phyloP scores from a whole-genome alignment of 768 basidiomycete genomes.

The Mycena rebaudengoi region DNA sequence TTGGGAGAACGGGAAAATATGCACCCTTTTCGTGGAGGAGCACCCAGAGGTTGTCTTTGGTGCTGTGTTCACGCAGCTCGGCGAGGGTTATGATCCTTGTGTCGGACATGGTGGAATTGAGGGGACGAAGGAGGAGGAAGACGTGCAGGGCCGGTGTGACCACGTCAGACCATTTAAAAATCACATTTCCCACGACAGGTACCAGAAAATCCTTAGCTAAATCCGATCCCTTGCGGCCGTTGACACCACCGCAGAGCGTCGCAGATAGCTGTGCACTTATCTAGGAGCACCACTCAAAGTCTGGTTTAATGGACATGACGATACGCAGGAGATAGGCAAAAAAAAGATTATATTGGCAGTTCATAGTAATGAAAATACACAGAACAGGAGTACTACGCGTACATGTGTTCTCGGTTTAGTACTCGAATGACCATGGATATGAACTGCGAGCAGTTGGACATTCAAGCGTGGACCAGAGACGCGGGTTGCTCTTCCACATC shows the following conservation, averaged over 20 bases:
- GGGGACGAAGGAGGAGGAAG: constrained; percentile 30
- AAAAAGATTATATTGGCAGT: not conserved
- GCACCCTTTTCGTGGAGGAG: constrained; percentile 88
- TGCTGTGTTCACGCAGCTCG: constrained; percentile 80
- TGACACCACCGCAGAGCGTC: no score
- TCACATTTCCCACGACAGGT: constrained; percentile 46
- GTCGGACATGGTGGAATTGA: constrained; percentile 44
- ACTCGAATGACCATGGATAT: constrained; percentile 72
- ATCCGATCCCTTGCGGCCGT: no score
- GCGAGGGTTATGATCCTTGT: constrained; percentile 71
- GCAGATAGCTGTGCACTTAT: no score
- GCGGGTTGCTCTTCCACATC: constrained; percentile 69
- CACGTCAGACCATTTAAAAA: constrained; percentile 32
- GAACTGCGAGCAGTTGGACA: constrained; percentile 54
- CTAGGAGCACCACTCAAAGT: no score
- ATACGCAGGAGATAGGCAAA: not conserved
- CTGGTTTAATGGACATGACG: no score
- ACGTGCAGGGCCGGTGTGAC: constrained; percentile 39
- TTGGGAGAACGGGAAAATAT: constrained; percentile 37
- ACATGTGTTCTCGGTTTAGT: constrained; percentile 73
- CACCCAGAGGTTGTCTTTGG: constrained; percentile 81
- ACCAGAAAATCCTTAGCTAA: no score
- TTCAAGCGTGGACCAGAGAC: constrained; percentile 82
- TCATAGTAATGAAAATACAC: not conserved
- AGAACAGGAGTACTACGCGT: constrained; percentile 1